phyloP scores from a whole-genome alignment of 2,329 filamentous ascomycete species.

The Chrysoporthe cubensis region DNA sequence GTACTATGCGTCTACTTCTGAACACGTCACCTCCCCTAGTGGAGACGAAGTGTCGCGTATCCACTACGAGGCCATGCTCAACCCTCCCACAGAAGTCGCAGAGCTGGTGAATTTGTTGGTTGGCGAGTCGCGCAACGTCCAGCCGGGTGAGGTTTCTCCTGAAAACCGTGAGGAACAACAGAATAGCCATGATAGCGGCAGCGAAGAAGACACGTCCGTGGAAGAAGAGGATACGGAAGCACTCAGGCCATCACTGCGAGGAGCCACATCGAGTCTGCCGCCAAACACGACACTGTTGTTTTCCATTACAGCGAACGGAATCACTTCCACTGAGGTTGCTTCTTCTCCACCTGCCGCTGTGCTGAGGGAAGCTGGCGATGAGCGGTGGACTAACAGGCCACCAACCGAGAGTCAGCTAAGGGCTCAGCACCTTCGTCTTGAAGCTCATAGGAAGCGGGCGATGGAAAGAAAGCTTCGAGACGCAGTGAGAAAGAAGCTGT shows the following conservation, averaged over 20 bases:
- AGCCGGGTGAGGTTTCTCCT: conserved; percentile 20
- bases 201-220: conserved; percentile 28
- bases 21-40: conserved; percentile 24
- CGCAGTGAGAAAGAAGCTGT: conserved; percentile 56
- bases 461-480: conserved; percentile 45
- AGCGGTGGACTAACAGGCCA: conserved; percentile 37
- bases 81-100: conserved; percentile 49
- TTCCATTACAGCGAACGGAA: not conserved
- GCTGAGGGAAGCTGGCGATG: conserved; percentile 32
- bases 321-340: not conserved
- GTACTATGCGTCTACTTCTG: conserved; percentile 34
- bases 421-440: conserved; percentile 40
- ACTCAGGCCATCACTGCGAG: not conserved
- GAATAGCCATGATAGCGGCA: conserved; percentile 19
- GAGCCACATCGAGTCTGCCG: not conserved
- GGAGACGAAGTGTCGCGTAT: conserved; percentile 24
- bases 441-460: conserved; percentile 41
- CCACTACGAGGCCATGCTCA: conserved; percentile 49
- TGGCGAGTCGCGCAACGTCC: conserved; percentile 35
- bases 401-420: conserved; percentile 48
- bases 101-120: conserved; percentile 48
- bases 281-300: not conserved
- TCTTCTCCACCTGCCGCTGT: conserved; percentile 9
- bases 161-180: conserved; percentile 25
- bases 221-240: conserved; percentile 30